Conservation (phyloP, 208 protist genomes). For the Trichomonas gallinae region DNA sequence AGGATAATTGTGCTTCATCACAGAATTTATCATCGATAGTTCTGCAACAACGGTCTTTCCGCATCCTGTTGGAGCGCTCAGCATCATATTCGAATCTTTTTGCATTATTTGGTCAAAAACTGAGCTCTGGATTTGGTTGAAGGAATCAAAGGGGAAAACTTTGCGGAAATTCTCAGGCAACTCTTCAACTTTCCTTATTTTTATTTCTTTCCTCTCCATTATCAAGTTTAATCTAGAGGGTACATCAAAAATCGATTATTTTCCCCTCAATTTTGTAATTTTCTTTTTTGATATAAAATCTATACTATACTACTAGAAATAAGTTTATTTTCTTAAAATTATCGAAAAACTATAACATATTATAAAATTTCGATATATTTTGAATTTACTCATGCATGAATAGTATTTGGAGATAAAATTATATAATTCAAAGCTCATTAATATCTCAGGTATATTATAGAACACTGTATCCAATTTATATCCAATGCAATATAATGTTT, state of each 20-base stretch:
- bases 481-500: no score
- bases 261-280: not conserved
- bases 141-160: conserved; percentile 32
- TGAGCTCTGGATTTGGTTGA: conserved; percentile 31
- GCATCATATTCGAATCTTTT: conserved; percentile 20
- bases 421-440: no score
- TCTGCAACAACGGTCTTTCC: conserved; percentile 39
- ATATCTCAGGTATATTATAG: no score
- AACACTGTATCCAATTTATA: no score
- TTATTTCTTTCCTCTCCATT: not conserved
- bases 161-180: not conserved
- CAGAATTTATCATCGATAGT: conserved; percentile 18
- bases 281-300: no score
- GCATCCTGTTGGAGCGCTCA: conserved; percentile 30
- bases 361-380: no score
- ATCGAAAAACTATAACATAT: no score
- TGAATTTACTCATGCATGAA: no score
- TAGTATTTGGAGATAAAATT: no score
- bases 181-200: not conserved
- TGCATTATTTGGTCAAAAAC: conserved; percentile 24
- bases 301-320: no score
- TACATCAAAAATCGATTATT: not conserved
- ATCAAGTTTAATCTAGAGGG: not conserved
- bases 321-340: no score
- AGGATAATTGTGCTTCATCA: not conserved